Base-by-base conservation (phyloP, 1,139 yeast genomes). In the Lodderomyces elongisporus region DNA sequence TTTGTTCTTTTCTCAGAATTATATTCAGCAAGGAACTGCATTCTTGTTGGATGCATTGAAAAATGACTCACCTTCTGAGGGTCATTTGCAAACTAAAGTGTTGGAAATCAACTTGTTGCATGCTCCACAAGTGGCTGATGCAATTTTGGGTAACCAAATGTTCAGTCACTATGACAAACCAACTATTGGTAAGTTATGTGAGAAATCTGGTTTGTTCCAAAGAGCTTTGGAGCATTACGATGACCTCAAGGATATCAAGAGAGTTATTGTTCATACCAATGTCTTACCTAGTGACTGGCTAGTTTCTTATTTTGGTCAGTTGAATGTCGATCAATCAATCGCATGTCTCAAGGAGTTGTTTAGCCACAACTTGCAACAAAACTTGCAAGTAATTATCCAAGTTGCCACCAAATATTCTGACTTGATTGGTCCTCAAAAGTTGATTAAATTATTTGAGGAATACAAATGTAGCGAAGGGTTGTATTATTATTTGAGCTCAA, bases 121-220 rank as follows among this genome's bases (percentile, higher is more conserved):
- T 56, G 98, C 98, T 8, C 99, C 99, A 33, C 98, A 93, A 70
- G 98, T 93, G 37, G 99, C 98, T 28, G 98, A 93, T 63, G 99
- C 99, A 14, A 93, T 91, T 46, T 74, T 91, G 53, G 96, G 97
- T 40, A 91, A 91, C 60, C 81, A 82, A 42, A 89, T 91, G 88
- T 93, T 93, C 64, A 79, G 91, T 45, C 96, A 89, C 55, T 91
- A 87, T 60, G 98, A 91, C 60, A 85, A 87, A 50, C 89, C 95
- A 48, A 80, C 93, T 28, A 81, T 91, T 56, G 98, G 97, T 21
- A 76, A 81, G 43, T 73, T 93, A 45, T 80, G 96, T 62, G 99
- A 91, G 62, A 87, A 87, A 62, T 89, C 95, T 13, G 97, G 96
- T 14, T 74, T 91, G 47, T 80, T 73, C 59, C 96, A 89, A 71